Conservation (phyloP, 768 basidiomycete species). For the Russula earlei region DNA sequence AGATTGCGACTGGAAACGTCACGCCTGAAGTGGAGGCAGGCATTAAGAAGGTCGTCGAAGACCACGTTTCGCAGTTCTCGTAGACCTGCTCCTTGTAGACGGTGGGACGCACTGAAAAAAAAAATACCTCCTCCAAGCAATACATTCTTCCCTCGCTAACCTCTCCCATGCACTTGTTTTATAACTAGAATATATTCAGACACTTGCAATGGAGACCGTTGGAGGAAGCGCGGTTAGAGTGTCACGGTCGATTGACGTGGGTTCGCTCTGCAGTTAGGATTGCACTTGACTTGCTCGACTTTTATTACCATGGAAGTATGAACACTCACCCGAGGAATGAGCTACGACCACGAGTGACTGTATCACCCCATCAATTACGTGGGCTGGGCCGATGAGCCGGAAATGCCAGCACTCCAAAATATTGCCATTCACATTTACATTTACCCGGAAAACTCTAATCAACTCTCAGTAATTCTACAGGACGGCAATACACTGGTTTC, state of each 20-base stretch:
- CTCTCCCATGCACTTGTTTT: conserved; percentile 4
- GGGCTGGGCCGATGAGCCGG: too few species aligned
- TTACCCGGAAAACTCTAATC: conserved; percentile 2
- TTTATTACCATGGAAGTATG: too few species aligned
- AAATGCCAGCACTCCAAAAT: too few species aligned
- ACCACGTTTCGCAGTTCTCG: conserved; percentile 75
- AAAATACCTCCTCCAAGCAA: not conserved
- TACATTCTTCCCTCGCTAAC: conserved; percentile 8
- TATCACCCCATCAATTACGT: too few species aligned
- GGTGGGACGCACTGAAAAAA: conserved; percentile 8
- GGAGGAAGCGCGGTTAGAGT: not conserved
- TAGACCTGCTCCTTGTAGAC: conserved; percentile 22
- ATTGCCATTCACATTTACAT: not conserved
- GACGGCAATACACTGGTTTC: conserved; percentile 12
- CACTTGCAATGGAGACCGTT: not conserved
- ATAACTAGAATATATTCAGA: conserved; percentile 10
- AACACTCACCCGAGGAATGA: too few species aligned
- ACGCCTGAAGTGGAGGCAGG: conserved; percentile 85
- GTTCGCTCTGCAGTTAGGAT: too few species aligned
- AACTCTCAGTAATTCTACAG: conserved; percentile 13
- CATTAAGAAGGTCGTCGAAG: conserved; percentile 93
- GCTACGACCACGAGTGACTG: too few species aligned
- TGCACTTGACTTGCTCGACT: too few species aligned
- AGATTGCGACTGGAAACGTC: conserved; percentile 76
- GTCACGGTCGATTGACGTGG: not conserved